phyloP scores from a whole-genome alignment of 1,139 yeast genomes.

The Kurtzmaniella quercitrusa region DNA sequence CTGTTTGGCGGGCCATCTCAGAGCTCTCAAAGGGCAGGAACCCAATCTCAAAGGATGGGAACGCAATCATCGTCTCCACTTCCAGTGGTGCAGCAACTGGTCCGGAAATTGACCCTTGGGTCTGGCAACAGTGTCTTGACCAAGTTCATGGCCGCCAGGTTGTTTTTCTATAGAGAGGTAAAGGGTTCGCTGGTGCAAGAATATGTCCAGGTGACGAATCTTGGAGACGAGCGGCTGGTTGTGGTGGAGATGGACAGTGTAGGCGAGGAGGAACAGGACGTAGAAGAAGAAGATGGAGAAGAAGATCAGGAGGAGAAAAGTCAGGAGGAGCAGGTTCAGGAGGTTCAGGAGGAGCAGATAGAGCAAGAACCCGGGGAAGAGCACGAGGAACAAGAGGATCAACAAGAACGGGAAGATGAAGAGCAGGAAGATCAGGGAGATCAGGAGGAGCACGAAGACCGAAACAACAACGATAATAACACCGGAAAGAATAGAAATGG shows the following conservation, averaged over 20 bases:
- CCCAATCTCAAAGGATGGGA: background rate
- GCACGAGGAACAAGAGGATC: background rate
- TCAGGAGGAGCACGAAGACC: too few relatives aligned
- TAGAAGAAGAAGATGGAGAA: background rate
- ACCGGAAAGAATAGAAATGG: too few relatives aligned
- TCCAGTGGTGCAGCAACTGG: background rate
- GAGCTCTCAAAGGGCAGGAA: background rate
- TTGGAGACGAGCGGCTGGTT: conserved; percentile 2
- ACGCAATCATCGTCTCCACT: background rate
- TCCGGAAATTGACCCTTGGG: conserved; percentile 2
- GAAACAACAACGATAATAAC: too few relatives aligned
- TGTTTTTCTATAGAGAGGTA: conserved; percentile 32
- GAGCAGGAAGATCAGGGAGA: too few relatives aligned
- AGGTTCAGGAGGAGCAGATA: too few relatives aligned
- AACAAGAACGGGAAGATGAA: background rate
- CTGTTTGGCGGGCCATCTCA: conserved; percentile 5
- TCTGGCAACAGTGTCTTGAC: conserved; percentile 1
- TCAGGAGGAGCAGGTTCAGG: too few relatives aligned
- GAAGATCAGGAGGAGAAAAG: background rate
- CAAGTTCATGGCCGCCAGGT: conserved; percentile 20
- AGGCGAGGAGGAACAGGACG: background rate
- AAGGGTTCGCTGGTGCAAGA: background rate
- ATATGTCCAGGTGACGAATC: conserved; percentile 4
- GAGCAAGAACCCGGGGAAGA: too few relatives aligned
- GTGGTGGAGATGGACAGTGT: conserved; percentile 2